Base-by-base conservation (phyloP, 208 protist genomes). In the Acanthamoeba sp. region DNA sequence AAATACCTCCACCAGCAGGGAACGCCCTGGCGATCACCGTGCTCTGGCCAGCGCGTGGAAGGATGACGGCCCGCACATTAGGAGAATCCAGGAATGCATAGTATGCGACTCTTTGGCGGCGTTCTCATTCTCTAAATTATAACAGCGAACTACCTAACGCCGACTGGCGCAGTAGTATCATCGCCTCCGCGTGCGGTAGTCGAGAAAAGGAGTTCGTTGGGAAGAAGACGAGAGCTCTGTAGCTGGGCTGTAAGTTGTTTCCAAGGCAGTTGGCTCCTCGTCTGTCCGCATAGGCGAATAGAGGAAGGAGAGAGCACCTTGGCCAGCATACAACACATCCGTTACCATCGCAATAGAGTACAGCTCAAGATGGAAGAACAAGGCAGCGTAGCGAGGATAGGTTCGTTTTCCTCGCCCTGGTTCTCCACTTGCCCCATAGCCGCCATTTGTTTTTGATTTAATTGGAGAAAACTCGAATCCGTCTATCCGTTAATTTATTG, bases 311-410 rank as follows among this genome's bases (percentile, higher is more conserved):
- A 55, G 24, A 69, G 62, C 24, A 52, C 4, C 48, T 18, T 52
- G n/a, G n/a, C n/a, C n/a, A 7, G 20, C 55, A 62, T 7, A 14
- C 16, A 36, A 20, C 6, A 24, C 27, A 29, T 27, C 1, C 57
- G 57, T 10, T 24, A n/a, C 55, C 22, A 52, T 52, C 48, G 48
- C 12, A 10, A 52, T 22, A 52, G 14, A 18, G 20, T 9, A 69
- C 59, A 69, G 16, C 66, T 38, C 69, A 34, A 48, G 16, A 87
- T 87, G 78, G 45, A 50, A 32, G 24, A 84, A 9, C 73, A 80
- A 5, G 38, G 29, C 78, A 87, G 78, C 22, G 78, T 87, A 62
- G 78, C 78, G 18, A 87, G 59, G 42, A 38, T 59, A 59, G 78
- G 78, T 87, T 40, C 48, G 78, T 59, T 59, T 24, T 10, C 14